A percentile compares a stretch with the other conserved stretches of the same genome.
Evolutionary conservation across 1,139 yeast species (phyloP).

Genomic region (Saccharomyces hybrid): DNA sequence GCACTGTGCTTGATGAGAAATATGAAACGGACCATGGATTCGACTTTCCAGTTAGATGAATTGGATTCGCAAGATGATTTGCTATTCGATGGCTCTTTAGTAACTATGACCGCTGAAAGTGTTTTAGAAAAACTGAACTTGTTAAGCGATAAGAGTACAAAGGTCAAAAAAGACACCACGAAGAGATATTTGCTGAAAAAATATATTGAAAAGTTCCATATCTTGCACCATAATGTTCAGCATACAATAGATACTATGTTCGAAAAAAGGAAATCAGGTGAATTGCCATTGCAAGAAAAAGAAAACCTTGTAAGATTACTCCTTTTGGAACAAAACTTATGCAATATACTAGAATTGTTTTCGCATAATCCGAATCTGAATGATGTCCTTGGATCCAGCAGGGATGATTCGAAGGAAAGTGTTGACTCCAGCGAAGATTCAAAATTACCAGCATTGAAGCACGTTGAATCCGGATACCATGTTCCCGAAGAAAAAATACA

Average conservation of each 20-base stretch:
- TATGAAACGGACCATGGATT: constrained; percentile 54
- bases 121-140: constrained; percentile 35
- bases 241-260: constrained; percentile 52
- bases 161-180: constrained; percentile 31
- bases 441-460: constrained; percentile 11
- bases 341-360: constrained; percentile 53
- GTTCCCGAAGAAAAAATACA: constrained; percentile 3
- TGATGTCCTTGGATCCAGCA: constrained; percentile 9
- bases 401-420: background rate
- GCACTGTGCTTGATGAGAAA: constrained; percentile 78
- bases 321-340: constrained; percentile 54
- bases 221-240: constrained; percentile 49
- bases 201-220: constrained; percentile 44
- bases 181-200: constrained; percentile 36
- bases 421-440: background rate
- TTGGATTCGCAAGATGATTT: constrained; percentile 38
- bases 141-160: constrained; percentile 16
- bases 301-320: constrained; percentile 56
- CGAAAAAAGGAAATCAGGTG: constrained; percentile 48
- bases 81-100: constrained; percentile 43
- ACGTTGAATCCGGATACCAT: constrained; percentile 14
- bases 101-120: constrained; percentile 59
- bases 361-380: constrained; percentile 17
- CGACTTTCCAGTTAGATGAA: constrained; percentile 32
- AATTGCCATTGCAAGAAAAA: constrained; percentile 55